Percentiles rank a stretch among this genome's conserved stretches.
Conservation (phyloP, 768 basidiomycete genomes). For the Pilatotrama ljubarskyi region DNA sequence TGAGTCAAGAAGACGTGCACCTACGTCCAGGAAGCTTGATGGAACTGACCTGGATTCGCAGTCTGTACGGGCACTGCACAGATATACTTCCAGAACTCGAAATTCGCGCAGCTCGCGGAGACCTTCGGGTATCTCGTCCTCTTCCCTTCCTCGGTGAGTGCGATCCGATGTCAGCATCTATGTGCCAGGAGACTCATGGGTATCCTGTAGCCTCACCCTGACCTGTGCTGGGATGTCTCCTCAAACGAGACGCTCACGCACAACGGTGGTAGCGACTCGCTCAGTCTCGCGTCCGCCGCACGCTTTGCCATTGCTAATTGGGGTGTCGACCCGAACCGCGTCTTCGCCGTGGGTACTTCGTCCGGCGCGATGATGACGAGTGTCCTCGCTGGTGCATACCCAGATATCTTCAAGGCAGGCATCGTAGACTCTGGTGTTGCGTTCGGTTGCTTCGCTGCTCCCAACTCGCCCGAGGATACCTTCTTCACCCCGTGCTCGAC, state of each 20-base stretch:
- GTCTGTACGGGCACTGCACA: conserved; percentile 50
- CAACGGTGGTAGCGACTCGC: conserved; percentile 55
- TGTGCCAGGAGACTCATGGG: background rate
- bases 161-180: background rate
- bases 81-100: conserved; percentile 48
- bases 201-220: conserved; percentile 24
- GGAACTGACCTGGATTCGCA: background rate
- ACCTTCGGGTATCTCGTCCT: conserved; percentile 49
- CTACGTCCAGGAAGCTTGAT: background rate
- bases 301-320: conserved; percentile 50
- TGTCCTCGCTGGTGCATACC: conserved; percentile 54
- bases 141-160: conserved; percentile 32
- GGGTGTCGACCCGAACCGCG: conserved; percentile 44
- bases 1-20: background rate
- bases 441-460: conserved; percentile 53
- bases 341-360: conserved; percentile 52
- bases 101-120: conserved; percentile 51
- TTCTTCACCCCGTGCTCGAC: conserved; percentile 52
- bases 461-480: conserved; percentile 29
- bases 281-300: conserved; percentile 48
- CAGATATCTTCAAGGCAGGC: conserved; percentile 52
- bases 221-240: conserved; percentile 56
- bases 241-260: conserved; percentile 53
- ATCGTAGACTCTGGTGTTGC: conserved; percentile 53
- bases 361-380: conserved; percentile 65